Percentiles rank a stretch among this genome's conserved stretches.
phyloP scores from a whole-genome alignment of 2,329 filamentous ascomycete species.

The Ceratocystiopsis minuta region DNA sequence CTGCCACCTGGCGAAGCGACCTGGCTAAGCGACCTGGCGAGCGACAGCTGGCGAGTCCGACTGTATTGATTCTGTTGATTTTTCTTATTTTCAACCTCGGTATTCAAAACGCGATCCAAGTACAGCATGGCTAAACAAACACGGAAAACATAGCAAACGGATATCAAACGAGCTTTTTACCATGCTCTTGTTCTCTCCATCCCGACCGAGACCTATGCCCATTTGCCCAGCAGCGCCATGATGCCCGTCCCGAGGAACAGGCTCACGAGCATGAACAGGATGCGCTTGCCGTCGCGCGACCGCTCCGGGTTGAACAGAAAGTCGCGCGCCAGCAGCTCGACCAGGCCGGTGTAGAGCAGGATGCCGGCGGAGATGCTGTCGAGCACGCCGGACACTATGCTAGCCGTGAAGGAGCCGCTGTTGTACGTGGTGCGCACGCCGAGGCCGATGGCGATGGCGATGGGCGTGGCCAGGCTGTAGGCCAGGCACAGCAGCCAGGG shows the following conservation, averaged over 20 bases:
- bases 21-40: too few species aligned
- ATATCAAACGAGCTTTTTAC: too few species aligned
- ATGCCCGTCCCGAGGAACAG: constrained; percentile 57
- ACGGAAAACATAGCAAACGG: too few species aligned
- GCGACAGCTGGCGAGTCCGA: too few species aligned
- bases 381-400: constrained; percentile 74
- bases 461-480: constrained; percentile 68
- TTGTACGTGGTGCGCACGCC: constrained; percentile 52
- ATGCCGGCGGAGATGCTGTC: constrained; percentile 84
- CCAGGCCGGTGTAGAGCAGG: constrained; percentile 84
- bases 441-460: constrained; percentile 70
- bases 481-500: constrained; percentile 55
- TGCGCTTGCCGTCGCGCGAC: constrained; percentile 51
- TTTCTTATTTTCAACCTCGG: too few species aligned
- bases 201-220: constrained; percentile 63
- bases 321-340: constrained; percentile 88
- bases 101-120: too few species aligned
- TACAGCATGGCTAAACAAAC: too few species aligned
- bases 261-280: constrained; percentile 52
- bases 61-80: too few species aligned
- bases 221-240: constrained; percentile 74
- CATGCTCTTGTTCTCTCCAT: too few species aligned
- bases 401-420: constrained; percentile 33
- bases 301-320: constrained; percentile 90
- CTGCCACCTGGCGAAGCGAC: too few species aligned